Evolutionary conservation across 768 basidiomycete genomes (phyloP).

Genomic region (Antrodiella citrinella): DNA sequence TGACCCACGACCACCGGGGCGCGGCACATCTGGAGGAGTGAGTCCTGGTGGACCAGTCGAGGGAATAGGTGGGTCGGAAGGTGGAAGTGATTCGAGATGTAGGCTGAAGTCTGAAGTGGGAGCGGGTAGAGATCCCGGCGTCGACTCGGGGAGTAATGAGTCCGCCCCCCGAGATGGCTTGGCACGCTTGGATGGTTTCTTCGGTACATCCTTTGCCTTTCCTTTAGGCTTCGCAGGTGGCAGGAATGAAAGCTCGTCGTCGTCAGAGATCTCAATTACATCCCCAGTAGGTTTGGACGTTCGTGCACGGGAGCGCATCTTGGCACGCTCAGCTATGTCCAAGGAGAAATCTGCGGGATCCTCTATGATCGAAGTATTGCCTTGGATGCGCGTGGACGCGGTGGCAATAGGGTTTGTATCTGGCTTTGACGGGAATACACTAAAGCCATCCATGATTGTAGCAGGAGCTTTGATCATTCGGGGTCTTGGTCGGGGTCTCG

Average conservation of each 20-base stretch:
- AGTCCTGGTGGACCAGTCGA: not conserved
- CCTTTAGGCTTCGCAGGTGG: slow-evolving; percentile 7
- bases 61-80: slow-evolving; percentile 7
- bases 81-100: slow-evolving; percentile 5
- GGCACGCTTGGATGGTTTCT: slow-evolving; percentile 1
- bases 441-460: too few species aligned
- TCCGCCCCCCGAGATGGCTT: slow-evolving; percentile 4
- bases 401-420: slow-evolving; percentile 1
- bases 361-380: not conserved
- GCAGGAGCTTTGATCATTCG: too few species aligned
- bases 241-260: slow-evolving; percentile 20
- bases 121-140: slow-evolving; percentile 1
- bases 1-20: not conserved
- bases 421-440: not conserved
- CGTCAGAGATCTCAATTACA: slow-evolving; percentile 21
- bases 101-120: slow-evolving; percentile 1
- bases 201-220: not conserved
- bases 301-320: slow-evolving; percentile 20
- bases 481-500: too few species aligned
- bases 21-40: not conserved
- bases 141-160: not conserved
- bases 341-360: slow-evolving; percentile 9
- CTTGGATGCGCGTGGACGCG: not conserved
- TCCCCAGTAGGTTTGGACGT: slow-evolving; percentile 12
- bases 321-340: slow-evolving; percentile 26